Base-by-base conservation (phyloP, 1,284 basidiomycete species). In the Trichosporon inkin region DNA sequence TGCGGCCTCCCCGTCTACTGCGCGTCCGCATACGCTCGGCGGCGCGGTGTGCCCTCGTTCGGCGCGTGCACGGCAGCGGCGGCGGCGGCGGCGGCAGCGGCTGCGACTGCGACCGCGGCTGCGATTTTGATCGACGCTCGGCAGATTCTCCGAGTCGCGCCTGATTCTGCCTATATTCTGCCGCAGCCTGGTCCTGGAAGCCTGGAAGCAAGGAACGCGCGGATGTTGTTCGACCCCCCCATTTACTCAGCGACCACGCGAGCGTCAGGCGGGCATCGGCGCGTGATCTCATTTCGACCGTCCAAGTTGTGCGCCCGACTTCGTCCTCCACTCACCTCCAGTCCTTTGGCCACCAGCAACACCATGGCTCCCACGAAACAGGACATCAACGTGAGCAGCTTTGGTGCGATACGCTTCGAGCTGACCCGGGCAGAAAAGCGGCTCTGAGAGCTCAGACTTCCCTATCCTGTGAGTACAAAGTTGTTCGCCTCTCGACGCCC, bases 361-460 rank as follows among this genome's bases (percentile, higher is more conserved):
- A 62, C n/a, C 54, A 71, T 71, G 70, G 44, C 44, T 5, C 66
- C 70, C 39, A 61, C 77, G 37, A 80, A 80, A 60, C 69, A 74
- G 58, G 78, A 80, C 44, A 74, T 79, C 65, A 80, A 80, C 66
- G 77, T 79, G 57, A 54, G 77, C 65, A 32, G 28, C 28, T 32
- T 32, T 11, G 37, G 3, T 5, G 16, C 11, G 24, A 13, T 2
- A 1, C 40, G 3, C 8, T 2, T 14, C 7, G 20, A 35, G 36
- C 40, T 62, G 20, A 53, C 49, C 19, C 38, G 56, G 52, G 0
- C 61, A 79, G 77, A 78, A 77, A 76, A 71, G 76, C 55, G 78
- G 78, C 35, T 70, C 73, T 32, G 78, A 78, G 59, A 72, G 67
- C 58, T 78, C 77, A 24, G 76, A 78, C 65, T 78, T 78, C 56